Conservation (phyloP, 768 basidiomycete species). For the Hericium coralloides region DNA sequence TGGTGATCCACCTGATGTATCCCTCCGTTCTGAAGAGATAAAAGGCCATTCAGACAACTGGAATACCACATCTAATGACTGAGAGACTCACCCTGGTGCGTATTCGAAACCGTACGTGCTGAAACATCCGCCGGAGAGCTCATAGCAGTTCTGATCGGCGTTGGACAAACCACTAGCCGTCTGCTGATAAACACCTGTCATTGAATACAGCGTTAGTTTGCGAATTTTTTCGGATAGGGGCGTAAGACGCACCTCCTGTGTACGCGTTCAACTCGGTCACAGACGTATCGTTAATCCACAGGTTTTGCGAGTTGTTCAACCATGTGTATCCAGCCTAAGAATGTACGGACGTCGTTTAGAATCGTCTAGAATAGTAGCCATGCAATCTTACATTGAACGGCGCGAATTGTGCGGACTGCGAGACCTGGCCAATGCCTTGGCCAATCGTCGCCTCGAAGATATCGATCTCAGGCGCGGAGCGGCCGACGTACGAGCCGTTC, state of each 20-base stretch:
- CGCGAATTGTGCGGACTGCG: conserved; percentile 80
- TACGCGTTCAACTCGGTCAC: conserved; percentile 53
- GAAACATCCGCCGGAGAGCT: conserved; percentile 48
- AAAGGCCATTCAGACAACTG: conserved; percentile 9
- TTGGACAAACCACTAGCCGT: conserved; percentile 64
- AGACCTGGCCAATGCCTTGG: conserved; percentile 42
- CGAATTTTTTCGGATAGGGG: not conserved
- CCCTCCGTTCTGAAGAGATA: conserved; percentile 22
- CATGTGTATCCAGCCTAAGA: conserved; percentile 65
- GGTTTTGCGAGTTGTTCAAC: conserved; percentile 51
- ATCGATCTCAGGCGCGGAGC: conserved; percentile 86
- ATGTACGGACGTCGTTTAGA: not conserved
- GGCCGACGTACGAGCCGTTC: conserved; percentile 70
- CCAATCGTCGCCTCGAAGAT: conserved; percentile 76
- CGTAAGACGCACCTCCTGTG: conserved; percentile 40
- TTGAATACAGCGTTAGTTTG: not conserved
- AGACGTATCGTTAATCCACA: conserved; percentile 47
- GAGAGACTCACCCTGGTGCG: conserved; percentile 45
- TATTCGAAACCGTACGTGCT: conserved; percentile 77
- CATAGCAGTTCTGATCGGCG: conserved; percentile 68
- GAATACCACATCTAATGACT: not conserved
- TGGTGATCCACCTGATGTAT: conserved; percentile 81
- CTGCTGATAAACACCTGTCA: conserved; percentile 45
- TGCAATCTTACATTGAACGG: conserved; percentile 24
- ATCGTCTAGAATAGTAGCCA: not conserved